These are phyloP conservation scores for Tylopilus plumbeoviolaceoides DNA, from an alignment of 768 basidiomycete species.

Conservation along the genomic window DNA sequence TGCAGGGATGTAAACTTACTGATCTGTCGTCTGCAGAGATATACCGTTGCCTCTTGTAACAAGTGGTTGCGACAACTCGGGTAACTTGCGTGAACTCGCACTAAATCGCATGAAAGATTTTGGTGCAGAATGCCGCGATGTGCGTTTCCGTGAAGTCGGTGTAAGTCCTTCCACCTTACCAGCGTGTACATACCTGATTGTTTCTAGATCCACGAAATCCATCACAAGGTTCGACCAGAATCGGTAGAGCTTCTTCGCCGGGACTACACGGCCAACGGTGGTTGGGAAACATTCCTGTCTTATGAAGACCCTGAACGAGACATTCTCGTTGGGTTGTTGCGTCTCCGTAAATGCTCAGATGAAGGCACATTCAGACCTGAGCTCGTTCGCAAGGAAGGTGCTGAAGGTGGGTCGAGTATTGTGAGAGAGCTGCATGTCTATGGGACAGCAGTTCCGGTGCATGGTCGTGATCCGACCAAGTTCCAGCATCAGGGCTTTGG, in stretches of 20 bases:
- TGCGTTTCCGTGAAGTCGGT: slow-evolving; percentile 96
- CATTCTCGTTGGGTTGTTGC: slow-evolving; percentile 89
- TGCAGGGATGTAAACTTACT: background rate
- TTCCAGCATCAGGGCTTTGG: slow-evolving; percentile 99
- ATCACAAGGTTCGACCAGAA: slow-evolving; percentile 94
- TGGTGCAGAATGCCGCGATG: slow-evolving; percentile 95
- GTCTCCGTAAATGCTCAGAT: slow-evolving; percentile 92
- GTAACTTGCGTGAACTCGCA: slow-evolving; percentile 93
- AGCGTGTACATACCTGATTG: slow-evolving; percentile 1
- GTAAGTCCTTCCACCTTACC: slow-evolving; percentile 43
- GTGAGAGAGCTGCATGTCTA: slow-evolving; percentile 97
- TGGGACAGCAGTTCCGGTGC: slow-evolving; percentile 96
- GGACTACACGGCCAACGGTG: slow-evolving; percentile 95
- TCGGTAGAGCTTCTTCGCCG: slow-evolving; percentile 92
- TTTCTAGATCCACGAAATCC: slow-evolving; percentile 91
- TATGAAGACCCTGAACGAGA: slow-evolving; percentile 98
- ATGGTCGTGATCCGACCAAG: slow-evolving; percentile 95
- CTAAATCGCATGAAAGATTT: slow-evolving; percentile 99
- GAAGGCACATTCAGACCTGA: slow-evolving; percentile 97
- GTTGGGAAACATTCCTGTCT: slow-evolving; percentile 99
- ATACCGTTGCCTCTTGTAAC: slow-evolving; percentile 96
- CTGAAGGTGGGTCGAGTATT: slow-evolving; percentile 82
- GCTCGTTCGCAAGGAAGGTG: slow-evolving; percentile 63
- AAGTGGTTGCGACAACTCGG: slow-evolving; percentile 96
- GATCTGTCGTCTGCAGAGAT: slow-evolving; percentile 51